These are phyloP conservation scores for Boletus sp. DNA, from an alignment of 1,284 basidiomycete genomes.

Conservation along the genomic window DNA sequence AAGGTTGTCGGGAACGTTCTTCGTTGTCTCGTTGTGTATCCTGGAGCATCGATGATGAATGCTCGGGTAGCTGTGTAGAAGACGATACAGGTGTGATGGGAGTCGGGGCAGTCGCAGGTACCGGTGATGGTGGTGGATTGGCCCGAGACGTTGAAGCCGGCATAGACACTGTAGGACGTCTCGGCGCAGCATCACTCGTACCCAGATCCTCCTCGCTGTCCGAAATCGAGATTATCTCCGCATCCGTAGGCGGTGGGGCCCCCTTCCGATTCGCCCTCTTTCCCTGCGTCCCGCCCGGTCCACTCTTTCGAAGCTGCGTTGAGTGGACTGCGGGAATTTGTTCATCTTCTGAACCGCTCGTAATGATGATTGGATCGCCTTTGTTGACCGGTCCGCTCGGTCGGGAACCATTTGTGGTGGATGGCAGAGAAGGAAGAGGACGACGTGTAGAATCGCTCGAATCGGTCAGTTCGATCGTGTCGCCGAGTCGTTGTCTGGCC, in stretches of 20 bases:
- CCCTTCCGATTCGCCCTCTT: not conserved
- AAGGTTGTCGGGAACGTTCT: not conserved
- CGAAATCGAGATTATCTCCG: constrained; percentile 28
- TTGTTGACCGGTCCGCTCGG: not conserved
- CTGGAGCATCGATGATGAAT: not conserved
- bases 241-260: constrained; percentile 8
- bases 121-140: not conserved
- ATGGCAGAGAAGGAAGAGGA: constrained; percentile 4
- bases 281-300: constrained; percentile 2
- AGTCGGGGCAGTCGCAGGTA: not conserved
- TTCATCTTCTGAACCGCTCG: constrained; percentile 24
- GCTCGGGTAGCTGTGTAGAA: constrained; percentile 1
- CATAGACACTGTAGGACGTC: not conserved
- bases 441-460: constrained; percentile 16
- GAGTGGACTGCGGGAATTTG: not conserved
- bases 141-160: not conserved
- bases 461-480: constrained; percentile 19
- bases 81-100: not conserved
- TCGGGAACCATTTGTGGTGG: not conserved
- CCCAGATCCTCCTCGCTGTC: constrained; percentile 26
- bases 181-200: not conserved
- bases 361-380: constrained; percentile 26
- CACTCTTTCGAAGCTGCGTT: constrained; percentile 6
- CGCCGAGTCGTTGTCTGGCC: constrained; percentile 8
- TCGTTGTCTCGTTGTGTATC: not conserved